Conservation (phyloP, 495 filamentous ascomycete genomes). For the Daldinia grandis region DNA sequence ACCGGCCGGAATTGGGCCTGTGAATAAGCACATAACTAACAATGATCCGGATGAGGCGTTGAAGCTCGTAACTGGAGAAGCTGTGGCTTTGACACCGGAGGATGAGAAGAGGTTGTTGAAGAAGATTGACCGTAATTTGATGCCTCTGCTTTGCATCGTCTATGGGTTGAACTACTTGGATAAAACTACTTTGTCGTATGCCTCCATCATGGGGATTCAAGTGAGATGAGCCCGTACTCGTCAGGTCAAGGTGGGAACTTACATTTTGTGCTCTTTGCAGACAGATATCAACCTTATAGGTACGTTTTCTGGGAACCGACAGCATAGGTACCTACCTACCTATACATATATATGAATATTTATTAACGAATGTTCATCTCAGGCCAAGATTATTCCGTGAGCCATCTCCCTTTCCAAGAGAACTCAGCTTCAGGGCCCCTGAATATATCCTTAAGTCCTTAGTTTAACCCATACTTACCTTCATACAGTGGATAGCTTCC, state of each 20-base stretch:
- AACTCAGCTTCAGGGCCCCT: background rate
- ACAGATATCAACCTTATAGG: conserved; percentile 42
- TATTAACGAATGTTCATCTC: background rate
- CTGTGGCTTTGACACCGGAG: conserved; percentile 47
- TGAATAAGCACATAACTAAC: conserved; percentile 33
- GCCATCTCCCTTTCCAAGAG: background rate
- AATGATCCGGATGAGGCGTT: conserved; percentile 46
- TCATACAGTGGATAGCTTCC: conserved; percentile 42
- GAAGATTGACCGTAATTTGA: conserved; percentile 68
- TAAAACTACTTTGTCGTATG: conserved; percentile 72
- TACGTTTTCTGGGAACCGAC: background rate
- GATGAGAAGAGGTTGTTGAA: conserved; percentile 58
- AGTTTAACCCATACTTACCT: conserved; percentile 3
- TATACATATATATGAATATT: background rate
- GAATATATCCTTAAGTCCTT: background rate
- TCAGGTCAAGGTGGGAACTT: conserved; percentile 49
- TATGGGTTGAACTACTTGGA: conserved; percentile 73
- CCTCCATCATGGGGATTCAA: conserved; percentile 69
- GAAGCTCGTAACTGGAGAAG: conserved; percentile 45
- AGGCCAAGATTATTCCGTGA: conserved; percentile 45
- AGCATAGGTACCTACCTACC: too few relatives aligned
- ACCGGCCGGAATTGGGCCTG: conserved; percentile 1
- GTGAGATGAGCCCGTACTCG: conserved; percentile 44
- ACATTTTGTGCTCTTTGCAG: conserved; percentile 12
- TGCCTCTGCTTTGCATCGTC: conserved; percentile 68